Conservation (phyloP, 2,329 filamentous ascomycete genomes). For the Zarea fungicola region DNA sequence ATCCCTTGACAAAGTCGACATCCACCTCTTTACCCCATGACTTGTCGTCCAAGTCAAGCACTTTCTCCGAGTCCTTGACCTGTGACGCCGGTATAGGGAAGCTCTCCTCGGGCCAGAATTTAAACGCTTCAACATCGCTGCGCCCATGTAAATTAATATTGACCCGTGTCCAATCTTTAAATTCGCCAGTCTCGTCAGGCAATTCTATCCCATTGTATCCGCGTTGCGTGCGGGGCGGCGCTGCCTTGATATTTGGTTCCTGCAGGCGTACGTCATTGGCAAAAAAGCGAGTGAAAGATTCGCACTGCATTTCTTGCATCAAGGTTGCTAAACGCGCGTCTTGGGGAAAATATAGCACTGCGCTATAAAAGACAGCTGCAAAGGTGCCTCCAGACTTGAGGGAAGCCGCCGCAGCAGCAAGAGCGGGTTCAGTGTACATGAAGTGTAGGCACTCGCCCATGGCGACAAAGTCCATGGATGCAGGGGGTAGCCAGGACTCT, state of each 20-base stretch:
- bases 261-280: not conserved
- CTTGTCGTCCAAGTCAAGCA: not conserved
- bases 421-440: not conserved
- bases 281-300: not conserved
- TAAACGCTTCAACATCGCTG: not conserved
- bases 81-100: not conserved
- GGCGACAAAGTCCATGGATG: not conserved
- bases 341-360: not conserved
- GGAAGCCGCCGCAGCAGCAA: not conserved
- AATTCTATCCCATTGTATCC: not conserved
- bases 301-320: not conserved
- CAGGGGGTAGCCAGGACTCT: not conserved
- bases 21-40: not conserved
- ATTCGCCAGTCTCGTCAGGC: not conserved
- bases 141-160: not conserved
- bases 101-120: not conserved
- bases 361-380: not conserved
- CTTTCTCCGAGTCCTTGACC: not conserved
- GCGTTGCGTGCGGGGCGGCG: not conserved
- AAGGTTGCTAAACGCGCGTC: not conserved
- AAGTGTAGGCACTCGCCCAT: not conserved
- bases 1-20: not conserved
- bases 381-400: not conserved
- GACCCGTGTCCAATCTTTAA: not conserved
- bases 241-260: not conserved